phyloP scores from a whole-genome alignment of 495 filamentous ascomycete genomes.

The Tuber magnatum region DNA sequence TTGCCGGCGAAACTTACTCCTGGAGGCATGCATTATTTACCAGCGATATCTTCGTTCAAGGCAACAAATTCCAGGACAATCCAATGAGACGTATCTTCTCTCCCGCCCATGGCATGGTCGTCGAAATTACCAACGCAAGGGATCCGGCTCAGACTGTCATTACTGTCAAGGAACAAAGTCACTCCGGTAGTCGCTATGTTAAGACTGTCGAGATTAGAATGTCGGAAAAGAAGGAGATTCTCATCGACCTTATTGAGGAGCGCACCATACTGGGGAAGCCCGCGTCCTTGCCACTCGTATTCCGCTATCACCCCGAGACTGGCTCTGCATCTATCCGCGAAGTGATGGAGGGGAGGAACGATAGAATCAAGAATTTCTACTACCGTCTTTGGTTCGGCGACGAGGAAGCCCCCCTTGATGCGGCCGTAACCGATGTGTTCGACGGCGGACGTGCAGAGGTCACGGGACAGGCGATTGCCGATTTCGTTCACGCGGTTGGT shows the following conservation, averaged over 20 bases:
- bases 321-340: slow-evolving; percentile 94
- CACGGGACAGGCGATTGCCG: slow-evolving; percentile 84
- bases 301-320: slow-evolving; percentile 86
- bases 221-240: slow-evolving; percentile 66
- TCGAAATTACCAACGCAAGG: slow-evolving; percentile 74
- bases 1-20: slow-evolving; percentile 76
- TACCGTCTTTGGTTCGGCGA: slow-evolving; percentile 94
- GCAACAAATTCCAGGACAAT: slow-evolving; percentile 92
- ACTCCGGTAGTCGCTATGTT: slow-evolving; percentile 59
- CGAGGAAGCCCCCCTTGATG: slow-evolving; percentile 74
- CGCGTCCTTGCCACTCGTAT: slow-evolving; percentile 70
- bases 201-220: slow-evolving; percentile 80
- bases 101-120: slow-evolving; percentile 73
- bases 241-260: slow-evolving; percentile 79
- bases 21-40: slow-evolving; percentile 98
- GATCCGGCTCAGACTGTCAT: slow-evolving; percentile 73
- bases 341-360: slow-evolving; percentile 88
- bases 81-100: slow-evolving; percentile 85
- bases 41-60: slow-evolving; percentile 90
- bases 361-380: slow-evolving; percentile 97
- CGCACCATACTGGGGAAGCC: slow-evolving; percentile 72
- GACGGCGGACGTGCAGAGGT: slow-evolving; percentile 79
- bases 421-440: slow-evolving; percentile 73
- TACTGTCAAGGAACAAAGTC: slow-evolving; percentile 62
- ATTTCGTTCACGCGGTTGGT: slow-evolving; percentile 96